Base-by-base conservation (phyloP, 192 early-diverging fungal genomes). In the Podila horticola region DNA sequence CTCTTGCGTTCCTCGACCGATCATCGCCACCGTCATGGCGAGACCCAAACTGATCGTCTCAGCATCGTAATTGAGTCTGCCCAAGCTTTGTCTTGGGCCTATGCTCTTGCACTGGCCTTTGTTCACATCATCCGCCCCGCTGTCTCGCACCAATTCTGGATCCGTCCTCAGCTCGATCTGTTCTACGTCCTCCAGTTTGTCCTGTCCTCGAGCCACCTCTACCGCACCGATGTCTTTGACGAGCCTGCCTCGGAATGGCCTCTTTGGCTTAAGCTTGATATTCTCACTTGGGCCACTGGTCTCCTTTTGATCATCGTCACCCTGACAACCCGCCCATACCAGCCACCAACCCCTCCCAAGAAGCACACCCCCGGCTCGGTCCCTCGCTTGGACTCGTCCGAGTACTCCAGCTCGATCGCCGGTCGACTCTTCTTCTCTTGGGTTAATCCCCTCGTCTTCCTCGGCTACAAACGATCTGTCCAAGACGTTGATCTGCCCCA, bases 401-500 rank as follows among this genome's bases (percentile, higher is more conserved):
- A 79, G 50, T 72, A 61, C 22, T 9, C 69, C 0, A 71, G 69
- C 6, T 85, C 84, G 11, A n/a, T 85, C 24, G 82, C 82, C 31
- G 64, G 59, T 1, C 71, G 70, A 24, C 45, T 76, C n/a, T 61
- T 62, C 5, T 85, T 77, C 55, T 73, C 79, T 0, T 85, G 79
- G 77, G n/a, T 85, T 1, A 82, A 77, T 58, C 66, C 84, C 1
- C 55, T 85, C 58, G 45, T 85, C 13, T 67, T 74, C 30, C 73
- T 85, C 10, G 92, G 94, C 13, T 81, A 82, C 28, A 75, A 62
- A 51, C 69, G 86, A 33, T 82, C 85, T 19, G 84, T 95, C 13
- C 84, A 86, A 19, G 75, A 84, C 29, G 71, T 69, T 8, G 91
- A 95, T 62, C 64, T 95, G 17, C 91, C 88, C 62, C 66, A 82